Base-by-base conservation (phyloP, 2,329 filamentous ascomycete genomes). In the Chaetomiaceae sp. region DNA sequence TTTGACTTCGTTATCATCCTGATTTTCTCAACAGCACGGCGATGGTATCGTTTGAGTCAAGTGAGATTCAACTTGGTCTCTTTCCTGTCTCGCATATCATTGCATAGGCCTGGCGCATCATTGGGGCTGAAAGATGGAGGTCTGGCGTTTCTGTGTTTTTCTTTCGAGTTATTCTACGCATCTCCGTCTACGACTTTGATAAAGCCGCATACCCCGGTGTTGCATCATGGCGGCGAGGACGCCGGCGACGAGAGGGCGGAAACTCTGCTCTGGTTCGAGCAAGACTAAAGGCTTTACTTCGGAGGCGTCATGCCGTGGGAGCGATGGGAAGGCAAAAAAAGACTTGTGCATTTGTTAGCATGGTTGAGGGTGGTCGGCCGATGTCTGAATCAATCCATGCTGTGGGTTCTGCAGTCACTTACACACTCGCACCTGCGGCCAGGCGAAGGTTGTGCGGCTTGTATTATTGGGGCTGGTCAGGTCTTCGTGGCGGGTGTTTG, bases 21-120 rank as follows among this genome's bases (percentile, higher is more conserved):
- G 27, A 4, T n/a, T n/a, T n/a, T 22, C 19, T 10, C 34, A 20
- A 9, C 15, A 29, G 11, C 12, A 22, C 3, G 37, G 22, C 15
- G 15, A 18, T 27, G 37, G 6, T 18, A 27, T 18, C 17, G 30
- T 33, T 11, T 24, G 26, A 36, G 11, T 10, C 34, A 18, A 17
- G 14, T 39, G 9, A 14, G 17, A 14, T 39, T 50, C 38, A 11
- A 15, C 22, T 33, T 29, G 20, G 10, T 4, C 17, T 26, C 19
- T 27, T 26, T 20, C 22, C n/a, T 35, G 29, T 39, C 38, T 34
- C 18, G 40, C 26, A 30, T 14, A 47, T 26, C 26, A 42, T 45
- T n/a, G 55, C 54, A 56, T 56, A 47, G 45, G 39, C 41, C 38
- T 47, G 55, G 55, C 51, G 55, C 49, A 48, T 20, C 49, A 48